phyloP scores from a whole-genome alignment of 805 yeast genomes.

The Kuraishia borneana region DNA sequence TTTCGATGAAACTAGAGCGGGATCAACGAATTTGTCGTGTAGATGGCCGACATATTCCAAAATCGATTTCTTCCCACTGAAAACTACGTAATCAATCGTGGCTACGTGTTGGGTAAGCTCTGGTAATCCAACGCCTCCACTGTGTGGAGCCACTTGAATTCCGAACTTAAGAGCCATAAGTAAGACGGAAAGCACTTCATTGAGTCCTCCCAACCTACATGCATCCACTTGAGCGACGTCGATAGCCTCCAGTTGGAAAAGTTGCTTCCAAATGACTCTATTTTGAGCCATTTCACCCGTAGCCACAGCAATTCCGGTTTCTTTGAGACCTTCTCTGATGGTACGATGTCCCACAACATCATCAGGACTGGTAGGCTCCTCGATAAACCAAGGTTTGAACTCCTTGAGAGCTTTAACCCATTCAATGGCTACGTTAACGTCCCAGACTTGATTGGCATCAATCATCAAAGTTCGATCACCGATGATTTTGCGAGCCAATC shows the following conservation, averaged over 20 bases:
- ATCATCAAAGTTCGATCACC: constrained; percentile 21
- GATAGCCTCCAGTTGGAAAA: constrained; percentile 11
- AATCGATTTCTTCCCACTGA: constrained; percentile 10
- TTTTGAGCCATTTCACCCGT: constrained; percentile 16
- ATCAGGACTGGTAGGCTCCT: constrained; percentile 16
- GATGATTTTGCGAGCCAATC: constrained; percentile 25
- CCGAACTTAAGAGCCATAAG: constrained; percentile 12
- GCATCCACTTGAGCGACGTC: constrained; percentile 13
- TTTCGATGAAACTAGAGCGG: constrained; percentile 8
- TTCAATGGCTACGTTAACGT: constrained; percentile 12
- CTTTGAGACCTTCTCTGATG: constrained; percentile 11
- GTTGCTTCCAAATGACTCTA: constrained; percentile 13
- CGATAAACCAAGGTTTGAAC: constrained; percentile 13
- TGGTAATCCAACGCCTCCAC: constrained; percentile 14
- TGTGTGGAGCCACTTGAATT: constrained; percentile 12
- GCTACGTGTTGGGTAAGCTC: constrained; percentile 12
- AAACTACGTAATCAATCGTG: constrained; percentile 11
- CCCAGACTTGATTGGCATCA: constrained; percentile 15
- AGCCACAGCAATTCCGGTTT: constrained; percentile 10
- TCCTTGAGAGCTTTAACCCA: constrained; percentile 9
- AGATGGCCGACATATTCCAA: constrained; percentile 11
- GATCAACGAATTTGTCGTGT: constrained; percentile 11
- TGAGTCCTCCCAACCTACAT: constrained; percentile 12
- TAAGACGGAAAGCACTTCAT: constrained; percentile 12
- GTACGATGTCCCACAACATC: constrained; percentile 12